Base-by-base conservation (phyloP, 1,284 basidiomycete genomes). In the Ustilago hordei region DNA sequence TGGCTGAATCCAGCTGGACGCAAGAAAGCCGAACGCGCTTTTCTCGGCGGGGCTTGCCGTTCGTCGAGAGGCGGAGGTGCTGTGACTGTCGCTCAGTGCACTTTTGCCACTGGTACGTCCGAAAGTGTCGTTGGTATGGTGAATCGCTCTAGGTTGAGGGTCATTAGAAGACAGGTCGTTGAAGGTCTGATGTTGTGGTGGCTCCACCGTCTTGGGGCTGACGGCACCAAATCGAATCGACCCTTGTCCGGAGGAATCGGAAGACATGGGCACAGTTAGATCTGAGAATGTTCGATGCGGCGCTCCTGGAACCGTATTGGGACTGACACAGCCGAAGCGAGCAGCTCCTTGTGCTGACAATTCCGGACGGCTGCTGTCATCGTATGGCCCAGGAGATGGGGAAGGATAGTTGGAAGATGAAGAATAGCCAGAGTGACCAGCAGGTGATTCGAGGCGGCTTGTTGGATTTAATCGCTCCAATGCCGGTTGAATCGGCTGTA, bases 11-110 rank as follows among this genome's bases (percentile, higher is more conserved):
- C 48, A 65, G 43, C 60, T 61, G 11, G 69, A 66, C 11, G 50
- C 32, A 35, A 71, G 63, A 39, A 63, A 66, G 38, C 69, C 64
- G 34, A 71, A 66, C 9, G 69, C 64, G 35, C 58, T 54, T 31
- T 55, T 47, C 35, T 66, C 69, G n/a, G 69, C 66, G 0, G 69
- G 69, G 48, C 64, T 71, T 2, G 64, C 55, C 48, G 55, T 71
- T 8, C 69, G 59, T n/a, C 67, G 60, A 38, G 52, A 17, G 3
- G 60, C 6, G 15, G 47, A 41, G 12, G 60, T 43, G 35, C 39
- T 39, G 13, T 43, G 66, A 12, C 32, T 13, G 5, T 64, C 61
- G 53, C 61, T 64, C 38, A 60, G 28, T 32, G 60, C 66, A 35
- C 60, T 71, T 17, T 45, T 53, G 19, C 64, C 64, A 31, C 63